phyloP scores from a whole-genome alignment of 2,329 filamentous ascomycete species.

The Pestalotiopsis sp. region DNA sequence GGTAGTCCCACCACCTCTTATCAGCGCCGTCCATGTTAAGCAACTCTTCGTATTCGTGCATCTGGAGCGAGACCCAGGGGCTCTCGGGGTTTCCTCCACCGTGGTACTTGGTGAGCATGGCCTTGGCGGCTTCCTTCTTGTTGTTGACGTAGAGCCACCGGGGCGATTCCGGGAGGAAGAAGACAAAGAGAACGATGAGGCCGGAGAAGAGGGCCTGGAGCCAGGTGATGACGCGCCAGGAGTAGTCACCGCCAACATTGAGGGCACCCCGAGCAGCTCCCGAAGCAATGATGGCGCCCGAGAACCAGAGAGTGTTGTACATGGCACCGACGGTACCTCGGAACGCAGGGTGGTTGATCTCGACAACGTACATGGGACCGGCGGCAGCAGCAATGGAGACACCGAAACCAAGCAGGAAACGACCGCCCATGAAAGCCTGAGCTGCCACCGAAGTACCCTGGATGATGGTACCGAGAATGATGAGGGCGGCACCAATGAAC shows the following conservation, averaged over 20 bases:
- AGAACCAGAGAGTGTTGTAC: slow-evolving; percentile 49
- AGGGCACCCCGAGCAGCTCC: slow-evolving; percentile 48
- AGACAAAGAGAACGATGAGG: slow-evolving; percentile 34
- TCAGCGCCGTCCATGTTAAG: slow-evolving; percentile 43
- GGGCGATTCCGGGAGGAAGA: slow-evolving; percentile 44
- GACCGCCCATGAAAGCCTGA: slow-evolving; percentile 54
- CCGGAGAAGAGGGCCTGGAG: slow-evolving; percentile 46
- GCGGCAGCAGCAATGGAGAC: slow-evolving; percentile 48
- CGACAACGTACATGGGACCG: slow-evolving; percentile 50
- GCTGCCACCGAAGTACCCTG: slow-evolving; percentile 41
- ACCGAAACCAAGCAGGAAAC: slow-evolving; percentile 64
- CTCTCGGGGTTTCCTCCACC: slow-evolving; percentile 46
- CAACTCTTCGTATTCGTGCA: slow-evolving; percentile 42
- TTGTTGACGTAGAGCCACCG: slow-evolving; percentile 44
- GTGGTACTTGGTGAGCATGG: slow-evolving; percentile 43
- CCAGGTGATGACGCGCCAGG: slow-evolving; percentile 46
- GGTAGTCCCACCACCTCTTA: slow-evolving; percentile 49
- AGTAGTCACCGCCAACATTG: slow-evolving; percentile 37
- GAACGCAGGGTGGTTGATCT: slow-evolving; percentile 48
- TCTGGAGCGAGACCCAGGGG: slow-evolving; percentile 46
- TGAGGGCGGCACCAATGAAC: slow-evolving; percentile 43
- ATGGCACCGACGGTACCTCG: slow-evolving; percentile 44
- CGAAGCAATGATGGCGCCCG: slow-evolving; percentile 53
- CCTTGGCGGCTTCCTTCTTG: slow-evolving; percentile 36
- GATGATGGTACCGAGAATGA: slow-evolving; percentile 48